Evolutionary conservation across 345 rosid species (phyloP).

Genomic region (Citrus hindsii): DNA sequence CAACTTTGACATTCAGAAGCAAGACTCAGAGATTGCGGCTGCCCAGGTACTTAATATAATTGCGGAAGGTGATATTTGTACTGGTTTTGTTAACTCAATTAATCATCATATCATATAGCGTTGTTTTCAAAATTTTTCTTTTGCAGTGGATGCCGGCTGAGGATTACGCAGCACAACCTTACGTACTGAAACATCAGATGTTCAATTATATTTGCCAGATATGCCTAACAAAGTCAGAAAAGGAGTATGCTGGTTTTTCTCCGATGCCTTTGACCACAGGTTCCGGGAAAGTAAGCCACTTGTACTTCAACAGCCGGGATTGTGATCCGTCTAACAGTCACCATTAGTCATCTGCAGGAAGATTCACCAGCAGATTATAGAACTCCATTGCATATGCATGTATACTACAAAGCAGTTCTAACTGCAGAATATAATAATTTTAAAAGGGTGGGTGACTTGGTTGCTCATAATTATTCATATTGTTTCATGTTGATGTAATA

Average conservation of each 20-base stretch:
- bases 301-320: conserved; percentile 48
- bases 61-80: too few species aligned
- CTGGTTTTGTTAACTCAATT: too few species aligned
- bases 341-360: background rate
- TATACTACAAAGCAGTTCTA: too few species aligned
- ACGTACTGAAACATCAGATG: conserved; percentile 29
- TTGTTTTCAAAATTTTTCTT: background rate
- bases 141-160: conserved; percentile 70
- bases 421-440: too few species aligned
- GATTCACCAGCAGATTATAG: background rate
- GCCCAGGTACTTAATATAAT: conserved; percentile 40
- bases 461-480: background rate
- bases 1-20: conserved; percentile 41
- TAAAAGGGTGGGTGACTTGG: background rate
- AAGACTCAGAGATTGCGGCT: conserved; percentile 54
- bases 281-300: conserved; percentile 40
- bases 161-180: conserved; percentile 65
- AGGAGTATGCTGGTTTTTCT: conserved; percentile 48
- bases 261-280: conserved; percentile 35
- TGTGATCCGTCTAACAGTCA: background rate
- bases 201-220: conserved; percentile 53
- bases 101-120: background rate
- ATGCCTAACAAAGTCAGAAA: conserved; percentile 45
- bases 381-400: background rate
- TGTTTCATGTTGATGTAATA: background rate